Base-by-base conservation (phyloP, 2,329 filamentous ascomycete genomes). In the Thelonectria rubi region DNA sequence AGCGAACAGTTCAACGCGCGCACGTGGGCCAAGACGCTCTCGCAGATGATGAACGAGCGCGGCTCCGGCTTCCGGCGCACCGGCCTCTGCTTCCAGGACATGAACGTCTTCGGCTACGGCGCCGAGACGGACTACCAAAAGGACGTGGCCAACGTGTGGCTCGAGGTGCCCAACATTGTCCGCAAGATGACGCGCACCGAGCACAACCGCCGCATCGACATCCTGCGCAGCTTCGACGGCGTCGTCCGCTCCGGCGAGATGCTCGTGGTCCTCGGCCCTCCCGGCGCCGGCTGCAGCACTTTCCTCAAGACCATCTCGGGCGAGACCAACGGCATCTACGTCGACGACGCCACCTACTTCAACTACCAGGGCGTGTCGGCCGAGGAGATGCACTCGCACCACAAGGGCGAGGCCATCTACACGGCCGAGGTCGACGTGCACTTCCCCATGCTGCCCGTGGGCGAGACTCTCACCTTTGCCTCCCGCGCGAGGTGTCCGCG, bases 281-380 rank as follows among this genome's bases (percentile, higher is more conserved):
- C 58, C 7, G 58, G 58, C 9, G 37, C 58, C 1, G 58, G 58
- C 5, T 61, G 58, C 24, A 56, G 52, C 12, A 61, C 58, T 32
- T 61, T 61, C 30, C 58, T 61, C 53, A 61, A 61, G 58, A 61
- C 58, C 14, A 61, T 61, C 42, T 56, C 58, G 7, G 58, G 58
- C 4, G 58, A 61, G 42, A 61, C 58, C 7, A 61, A 43, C 18
- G 58, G 58, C 30, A 55, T 61, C 53, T 61, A 56, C 20, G 58
- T 61, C 18, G 53, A 61, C 24, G 58, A 51, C 9, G 20, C 17
- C 4, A 57, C 58, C 9, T 61, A 61, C 42, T 61, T 61, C 48
- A 61, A 61, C 58, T 61, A 61, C 48, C 53, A 61, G 48, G 58
- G 58, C 20, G 53, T 61, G 11, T 24, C 42, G 30, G 58, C 58